Base-by-base conservation (phyloP, 495 filamentous ascomycete species). In the Cenococcum geophilum region DNA sequence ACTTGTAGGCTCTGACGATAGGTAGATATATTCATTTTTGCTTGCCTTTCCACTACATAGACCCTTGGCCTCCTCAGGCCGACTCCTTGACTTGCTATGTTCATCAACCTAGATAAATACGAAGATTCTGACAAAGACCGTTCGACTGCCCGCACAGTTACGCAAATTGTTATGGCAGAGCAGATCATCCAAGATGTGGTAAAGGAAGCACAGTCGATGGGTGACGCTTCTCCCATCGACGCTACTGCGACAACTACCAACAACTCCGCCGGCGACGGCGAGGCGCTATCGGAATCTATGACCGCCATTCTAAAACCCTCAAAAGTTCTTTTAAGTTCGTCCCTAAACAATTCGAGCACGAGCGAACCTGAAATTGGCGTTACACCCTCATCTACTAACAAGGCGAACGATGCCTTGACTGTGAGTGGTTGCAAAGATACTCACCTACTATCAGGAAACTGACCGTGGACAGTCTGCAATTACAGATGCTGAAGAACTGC, bases 151-250 rank as follows among this genome's bases (percentile, higher is more conserved):
- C 43, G 48, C 52, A 68, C 76, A 87, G 84, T 77, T 72, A 75
- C 81, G 74, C 77, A 78, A 73, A 79, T 85, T 88, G 85, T 87
- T 87, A 88, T 88, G 85, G 85, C 85, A 87, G 85, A 88, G 84
- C 82, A 83, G 81, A 82, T 73, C 73, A 77, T 74, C 79, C 83
- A 84, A 78, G 81, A 88, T 88, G 85, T 88, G 85, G 85, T 87
- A 86, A 81, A 86, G 79, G 77, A 85, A 82, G 80, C 80, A 78
- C 78, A 77, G 85, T 87, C 84, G 86, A 82, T 83, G 80, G 82
- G 85, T 83, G 83, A 82, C 72, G 70, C 74, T 75, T 84, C 83
- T 83, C 80, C 81, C 77, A 83, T 83, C 82, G 85, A 83, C 82
- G 84, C 80, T 80, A 76, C 80, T 86, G 84, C 80, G 82, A 83